Evolutionary conservation across 768 basidiomycete species (phyloP).

Genomic region (Leucosporidium creatinivorum): DNA sequence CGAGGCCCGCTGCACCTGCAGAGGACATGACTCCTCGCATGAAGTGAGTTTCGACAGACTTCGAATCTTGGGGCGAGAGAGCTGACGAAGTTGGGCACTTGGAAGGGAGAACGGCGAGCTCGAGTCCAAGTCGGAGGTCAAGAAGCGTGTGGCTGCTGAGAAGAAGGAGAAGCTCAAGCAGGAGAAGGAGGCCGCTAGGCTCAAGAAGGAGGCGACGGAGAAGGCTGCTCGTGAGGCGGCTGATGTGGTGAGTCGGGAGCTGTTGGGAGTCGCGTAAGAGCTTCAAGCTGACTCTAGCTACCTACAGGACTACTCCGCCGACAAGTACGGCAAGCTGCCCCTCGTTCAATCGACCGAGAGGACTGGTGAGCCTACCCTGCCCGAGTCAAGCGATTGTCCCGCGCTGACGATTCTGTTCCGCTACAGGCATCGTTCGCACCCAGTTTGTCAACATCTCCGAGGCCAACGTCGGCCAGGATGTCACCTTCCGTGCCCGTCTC

Average conservation of each 20-base stretch:
- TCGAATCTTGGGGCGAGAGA: background rate
- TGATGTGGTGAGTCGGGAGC: slow-evolving; percentile 50
- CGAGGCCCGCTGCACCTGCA: background rate
- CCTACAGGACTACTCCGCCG: slow-evolving; percentile 50
- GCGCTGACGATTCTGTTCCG: background rate
- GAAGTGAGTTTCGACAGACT: slow-evolving; percentile 7
- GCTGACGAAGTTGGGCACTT: background rate
- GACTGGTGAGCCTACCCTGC: slow-evolving; percentile 38
- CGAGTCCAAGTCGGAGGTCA: slow-evolving; percentile 78
- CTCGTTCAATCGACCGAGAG: slow-evolving; percentile 86
- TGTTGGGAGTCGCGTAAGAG: slow-evolving; percentile 49
- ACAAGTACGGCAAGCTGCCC: slow-evolving; percentile 77
- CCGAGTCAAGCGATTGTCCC: background rate
- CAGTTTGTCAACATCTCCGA: slow-evolving; percentile 60
- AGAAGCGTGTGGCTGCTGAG: slow-evolving; percentile 81
- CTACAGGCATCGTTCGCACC: slow-evolving; percentile 50
- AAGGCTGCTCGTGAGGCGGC: slow-evolving; percentile 59
- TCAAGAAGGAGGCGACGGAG: slow-evolving; percentile 67
- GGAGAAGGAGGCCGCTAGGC: slow-evolving; percentile 77
- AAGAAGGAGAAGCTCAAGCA: slow-evolving; percentile 87
- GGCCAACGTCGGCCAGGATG: slow-evolving; percentile 60
- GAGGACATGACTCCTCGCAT: background rate
- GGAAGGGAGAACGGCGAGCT: slow-evolving; percentile 39
- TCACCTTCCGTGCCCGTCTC: slow-evolving; percentile 79
- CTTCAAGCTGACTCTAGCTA: slow-evolving; percentile 33